Percentiles rank a stretch among this genome's conserved stretches.
Evolutionary conservation across 441 rosid genomes (phyloP).

Genomic region (Capsella rubella): DNA sequence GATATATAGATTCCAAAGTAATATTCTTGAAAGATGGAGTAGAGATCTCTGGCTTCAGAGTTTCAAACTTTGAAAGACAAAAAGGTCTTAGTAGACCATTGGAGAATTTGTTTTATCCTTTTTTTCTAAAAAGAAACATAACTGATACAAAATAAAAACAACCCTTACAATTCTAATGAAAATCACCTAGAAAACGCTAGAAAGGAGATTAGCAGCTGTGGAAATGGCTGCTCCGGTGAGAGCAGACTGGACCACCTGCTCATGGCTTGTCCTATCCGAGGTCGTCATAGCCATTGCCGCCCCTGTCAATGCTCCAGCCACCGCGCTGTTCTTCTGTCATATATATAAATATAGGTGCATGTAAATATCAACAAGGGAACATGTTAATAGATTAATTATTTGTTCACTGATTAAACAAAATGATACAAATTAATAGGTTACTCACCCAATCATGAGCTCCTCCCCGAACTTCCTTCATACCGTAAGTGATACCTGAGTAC

Average conservation of each 20-base stretch:
- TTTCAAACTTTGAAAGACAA: neutral
- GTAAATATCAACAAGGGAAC: neutral
- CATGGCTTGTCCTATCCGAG: constrained; percentile 67
- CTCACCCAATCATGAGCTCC: constrained; percentile 93
- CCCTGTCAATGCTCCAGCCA: constrained; percentile 93
- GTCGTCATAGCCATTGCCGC: constrained; percentile 78
- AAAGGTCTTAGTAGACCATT: neutral
- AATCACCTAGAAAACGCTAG: constrained; percentile 60
- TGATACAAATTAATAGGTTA: neutral
- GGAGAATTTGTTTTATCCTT: neutral
- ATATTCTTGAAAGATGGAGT: neutral
- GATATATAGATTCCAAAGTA: neutral
- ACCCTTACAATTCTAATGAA: neutral
- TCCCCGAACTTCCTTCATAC: constrained; percentile 78
- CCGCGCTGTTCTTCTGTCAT: constrained; percentile 79
- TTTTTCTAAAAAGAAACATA: neutral
- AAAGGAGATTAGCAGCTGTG: constrained; percentile 85
- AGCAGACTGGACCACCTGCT: constrained; percentile 86
- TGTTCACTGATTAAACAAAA: neutral
- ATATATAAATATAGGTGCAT: neutral
- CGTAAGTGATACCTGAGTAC: constrained; percentile 91
- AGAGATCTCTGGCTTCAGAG: constrained; percentile 10
- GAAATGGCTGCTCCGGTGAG: constrained; percentile 94
- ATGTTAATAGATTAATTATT: neutral
- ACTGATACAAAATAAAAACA: constrained; percentile 22